Percentiles rank a stretch among this genome's conserved stretches.
Conservation (phyloP, 176 grass and related monocot genomes). For the Tillandsia fasciculata region DNA sequence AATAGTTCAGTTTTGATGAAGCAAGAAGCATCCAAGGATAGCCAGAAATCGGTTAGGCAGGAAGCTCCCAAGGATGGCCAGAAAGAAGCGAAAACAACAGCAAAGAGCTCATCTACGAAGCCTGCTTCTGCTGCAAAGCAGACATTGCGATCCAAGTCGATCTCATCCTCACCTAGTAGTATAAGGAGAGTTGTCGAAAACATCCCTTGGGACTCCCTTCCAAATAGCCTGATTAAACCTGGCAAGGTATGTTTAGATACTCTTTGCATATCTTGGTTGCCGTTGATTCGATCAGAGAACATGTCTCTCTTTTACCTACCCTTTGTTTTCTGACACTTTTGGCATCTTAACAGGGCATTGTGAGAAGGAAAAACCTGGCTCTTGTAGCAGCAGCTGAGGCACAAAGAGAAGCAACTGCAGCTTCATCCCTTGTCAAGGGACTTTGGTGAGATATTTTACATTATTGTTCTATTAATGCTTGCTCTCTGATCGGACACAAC, state of each 20-base stretch:
- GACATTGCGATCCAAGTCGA: slow-evolving; percentile 21
- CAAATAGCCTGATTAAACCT: slow-evolving; percentile 57
- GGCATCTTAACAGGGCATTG: slow-evolving; percentile 50
- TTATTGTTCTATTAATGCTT: no score
- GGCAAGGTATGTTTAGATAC: slow-evolving; percentile 59
- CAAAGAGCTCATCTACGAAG: slow-evolving; percentile 21
- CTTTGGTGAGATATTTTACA: slow-evolving; percentile 45
- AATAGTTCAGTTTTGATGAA: slow-evolving; percentile 33
- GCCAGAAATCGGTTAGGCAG: slow-evolving; percentile 1
- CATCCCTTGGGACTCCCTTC: slow-evolving; percentile 82
- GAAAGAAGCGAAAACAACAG: slow-evolving; percentile 18
- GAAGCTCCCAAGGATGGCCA: slow-evolving; percentile 19
- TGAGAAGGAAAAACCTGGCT: slow-evolving; percentile 80
- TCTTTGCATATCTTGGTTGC: background rate
- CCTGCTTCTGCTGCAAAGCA: slow-evolving; percentile 28
- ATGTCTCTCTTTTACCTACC: background rate
- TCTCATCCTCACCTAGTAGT: slow-evolving; percentile 30
- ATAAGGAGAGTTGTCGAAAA: slow-evolving; percentile 59
- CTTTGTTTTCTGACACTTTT: background rate
- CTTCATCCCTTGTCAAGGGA: slow-evolving; percentile 82
- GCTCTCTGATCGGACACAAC: no score
- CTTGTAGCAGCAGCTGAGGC: slow-evolving; percentile 83
- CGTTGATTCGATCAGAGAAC: background rate
- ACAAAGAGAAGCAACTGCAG: slow-evolving; percentile 81
- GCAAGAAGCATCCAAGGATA: slow-evolving; percentile 44